Base-by-base conservation (phyloP, 148 eudicot genomes). In the Polygonum aviculare region DNA sequence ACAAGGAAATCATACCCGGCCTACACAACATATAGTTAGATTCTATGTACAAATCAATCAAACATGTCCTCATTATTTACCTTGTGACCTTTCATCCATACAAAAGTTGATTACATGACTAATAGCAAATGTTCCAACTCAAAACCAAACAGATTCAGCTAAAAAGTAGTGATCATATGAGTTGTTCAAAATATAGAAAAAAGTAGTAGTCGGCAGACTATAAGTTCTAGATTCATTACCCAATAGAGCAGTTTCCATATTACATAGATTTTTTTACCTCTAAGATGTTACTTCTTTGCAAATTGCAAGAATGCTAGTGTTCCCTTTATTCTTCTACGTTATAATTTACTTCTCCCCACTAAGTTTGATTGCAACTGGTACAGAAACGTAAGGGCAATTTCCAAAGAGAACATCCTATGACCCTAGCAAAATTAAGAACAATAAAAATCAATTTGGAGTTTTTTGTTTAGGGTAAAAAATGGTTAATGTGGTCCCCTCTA, bases 341-440 rank as follows among this genome's bases (percentile, higher is more conserved):
- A 12, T 50, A 21, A 14, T 14, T 67, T 67, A 85, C 74, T 83
- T 87, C 48, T 79, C 82, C 11, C 72, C 81, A 77, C 67, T 79
- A 39, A 81, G 69, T 82, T 84, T 88, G 79, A 86, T 82, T 31
- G 91, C 87, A 82, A 88, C 85, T 2, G 89, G 91, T 36, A 80
- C 87, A 11, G 91, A 88, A 79, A 88, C 86, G 74, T 86, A 86
- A 3, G 88, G 91, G 72, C 91, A 88, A 78, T 81, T 85, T 63
- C 91, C 91, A 73, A 88, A 88, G 71, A 88, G 78, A 77, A 88
- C 85, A 74, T 84, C 80, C 54, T 84, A 86, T 74, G 91, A 88
- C 84, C 91, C 85, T n/a, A n/a, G 82, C 81, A 83, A n/a, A n/a
- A n/a, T n/a, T n/a, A n/a, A n/a, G n/a, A n/a, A n/a, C 59, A 54